Conservation (phyloP, 768 basidiomycete species). For the Pulveroboletus sp. region DNA sequence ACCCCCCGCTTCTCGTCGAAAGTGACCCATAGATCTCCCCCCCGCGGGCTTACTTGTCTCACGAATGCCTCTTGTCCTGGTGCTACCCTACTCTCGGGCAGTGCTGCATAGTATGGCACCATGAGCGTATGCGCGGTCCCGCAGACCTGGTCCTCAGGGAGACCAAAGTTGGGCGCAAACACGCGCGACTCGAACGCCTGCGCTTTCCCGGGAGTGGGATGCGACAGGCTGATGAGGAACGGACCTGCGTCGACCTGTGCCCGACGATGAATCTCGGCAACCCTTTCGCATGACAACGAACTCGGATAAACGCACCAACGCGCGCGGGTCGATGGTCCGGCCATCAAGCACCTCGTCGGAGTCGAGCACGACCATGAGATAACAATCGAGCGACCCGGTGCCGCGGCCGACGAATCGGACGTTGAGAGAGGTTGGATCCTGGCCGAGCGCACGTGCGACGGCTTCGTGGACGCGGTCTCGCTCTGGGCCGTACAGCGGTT, state of each 20-base stretch:
- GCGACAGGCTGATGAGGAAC: constrained; percentile 39
- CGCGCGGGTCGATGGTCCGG: constrained; percentile 28
- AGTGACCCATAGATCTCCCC: constrained; percentile 41
- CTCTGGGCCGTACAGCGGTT: constrained; percentile 30
- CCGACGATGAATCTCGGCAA: not conserved
- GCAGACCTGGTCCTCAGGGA: constrained; percentile 49
- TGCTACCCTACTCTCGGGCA: constrained; percentile 11
- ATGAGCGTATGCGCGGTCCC: constrained; percentile 51
- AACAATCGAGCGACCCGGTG: constrained; percentile 29
- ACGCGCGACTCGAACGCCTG: constrained; percentile 47
- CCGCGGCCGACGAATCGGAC: constrained; percentile 39
- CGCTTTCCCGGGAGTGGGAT: constrained; percentile 25
- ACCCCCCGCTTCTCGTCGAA: constrained; percentile 34
- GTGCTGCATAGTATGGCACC: constrained; percentile 44
- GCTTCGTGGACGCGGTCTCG: constrained; percentile 27
- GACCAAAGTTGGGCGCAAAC: constrained; percentile 38
- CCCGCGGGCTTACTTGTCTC: constrained; percentile 49
- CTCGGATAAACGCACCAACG: constrained; percentile 29
- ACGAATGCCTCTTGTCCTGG: constrained; percentile 37
- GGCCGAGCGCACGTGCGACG: constrained; percentile 37
- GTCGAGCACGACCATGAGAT: constrained; percentile 43
- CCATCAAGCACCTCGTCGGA: constrained; percentile 34
- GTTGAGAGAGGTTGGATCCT: constrained; percentile 22
- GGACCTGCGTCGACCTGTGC: not conserved
- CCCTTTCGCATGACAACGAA: not conserved